Conservation (phyloP, 257 asterid species). For the Przewalskia tangutica region DNA sequence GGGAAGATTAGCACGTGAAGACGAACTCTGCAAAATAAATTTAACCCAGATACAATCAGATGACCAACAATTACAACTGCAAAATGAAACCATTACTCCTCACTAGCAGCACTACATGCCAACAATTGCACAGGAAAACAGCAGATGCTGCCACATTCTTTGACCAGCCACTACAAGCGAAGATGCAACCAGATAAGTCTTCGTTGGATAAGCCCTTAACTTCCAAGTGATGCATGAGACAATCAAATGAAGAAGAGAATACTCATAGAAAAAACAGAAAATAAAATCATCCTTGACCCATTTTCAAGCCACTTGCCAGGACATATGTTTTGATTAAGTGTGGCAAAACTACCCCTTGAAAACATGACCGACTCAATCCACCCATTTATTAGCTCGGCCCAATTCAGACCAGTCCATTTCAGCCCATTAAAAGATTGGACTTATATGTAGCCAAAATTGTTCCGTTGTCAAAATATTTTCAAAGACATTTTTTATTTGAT, state of each 20-base stretch:
- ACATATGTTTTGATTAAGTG: not conserved
- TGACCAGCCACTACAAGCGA: not conserved
- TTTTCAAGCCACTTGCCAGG: not conserved
- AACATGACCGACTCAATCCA: too few species aligned
- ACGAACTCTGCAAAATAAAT: conserved; percentile 29
- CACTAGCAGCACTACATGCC: not conserved
- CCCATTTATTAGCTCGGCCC: too few species aligned
- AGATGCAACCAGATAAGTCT: not conserved
- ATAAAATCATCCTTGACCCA: not conserved
- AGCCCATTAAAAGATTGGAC: too few species aligned
- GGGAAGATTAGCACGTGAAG: conserved; percentile 40
- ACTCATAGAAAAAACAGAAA: not conserved
- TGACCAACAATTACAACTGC: not conserved
- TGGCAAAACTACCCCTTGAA: too few species aligned
- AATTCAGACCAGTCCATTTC: too few species aligned
- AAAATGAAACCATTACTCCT: not conserved
- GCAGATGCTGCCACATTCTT: not conserved
- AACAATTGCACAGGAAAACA: not conserved
- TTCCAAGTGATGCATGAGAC: not conserved
- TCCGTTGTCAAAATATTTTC: too few species aligned
- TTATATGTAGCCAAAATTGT: too few species aligned
- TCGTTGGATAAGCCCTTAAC: not conserved
- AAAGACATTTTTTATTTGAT: too few species aligned
- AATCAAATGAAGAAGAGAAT: not conserved
- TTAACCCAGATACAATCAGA: not conserved